Conservation (phyloP, 495 filamentous ascomycete genomes). For the Penicillium herquei region DNA sequence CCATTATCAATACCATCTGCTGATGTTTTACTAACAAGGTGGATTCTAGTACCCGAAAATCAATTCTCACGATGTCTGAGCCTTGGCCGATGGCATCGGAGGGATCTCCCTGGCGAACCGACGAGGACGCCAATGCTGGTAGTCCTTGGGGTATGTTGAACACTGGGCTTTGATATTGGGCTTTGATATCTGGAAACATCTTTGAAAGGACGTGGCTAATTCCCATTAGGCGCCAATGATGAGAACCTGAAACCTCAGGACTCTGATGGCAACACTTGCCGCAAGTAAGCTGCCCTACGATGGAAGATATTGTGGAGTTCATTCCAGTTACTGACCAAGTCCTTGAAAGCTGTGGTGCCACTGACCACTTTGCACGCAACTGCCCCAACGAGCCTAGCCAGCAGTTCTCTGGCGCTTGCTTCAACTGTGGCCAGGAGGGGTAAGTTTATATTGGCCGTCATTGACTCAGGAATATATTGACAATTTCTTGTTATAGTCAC, state of each 20-base stretch:
- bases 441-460: slow-evolving; percentile 19
- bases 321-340: slow-evolving; percentile 3
- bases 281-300: slow-evolving; percentile 37
- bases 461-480: not conserved
- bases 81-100: no score
- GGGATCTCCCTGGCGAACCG: no score
- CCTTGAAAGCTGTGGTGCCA: slow-evolving; percentile 46
- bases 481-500: slow-evolving; percentile 38
- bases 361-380: slow-evolving; percentile 58
- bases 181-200: no score
- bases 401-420: slow-evolving; percentile 8
- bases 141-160: no score
- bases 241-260: no score
- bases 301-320: not conserved
- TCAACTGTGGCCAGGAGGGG: slow-evolving; percentile 20
- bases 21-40: no score
- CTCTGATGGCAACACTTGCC: slow-evolving; percentile 33
- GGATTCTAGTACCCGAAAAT: no score
- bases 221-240: not conserved
- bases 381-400: slow-evolving; percentile 39
- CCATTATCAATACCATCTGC: no score
- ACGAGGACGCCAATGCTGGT: no score
- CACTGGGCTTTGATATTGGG: no score
- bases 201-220: not conserved
- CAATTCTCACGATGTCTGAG: no score